Evolutionary conservation across 1,139 yeast species (phyloP), one percentile per base, ranked within the genome.

Genomic region (Arxiozyma telluris): DNA sequence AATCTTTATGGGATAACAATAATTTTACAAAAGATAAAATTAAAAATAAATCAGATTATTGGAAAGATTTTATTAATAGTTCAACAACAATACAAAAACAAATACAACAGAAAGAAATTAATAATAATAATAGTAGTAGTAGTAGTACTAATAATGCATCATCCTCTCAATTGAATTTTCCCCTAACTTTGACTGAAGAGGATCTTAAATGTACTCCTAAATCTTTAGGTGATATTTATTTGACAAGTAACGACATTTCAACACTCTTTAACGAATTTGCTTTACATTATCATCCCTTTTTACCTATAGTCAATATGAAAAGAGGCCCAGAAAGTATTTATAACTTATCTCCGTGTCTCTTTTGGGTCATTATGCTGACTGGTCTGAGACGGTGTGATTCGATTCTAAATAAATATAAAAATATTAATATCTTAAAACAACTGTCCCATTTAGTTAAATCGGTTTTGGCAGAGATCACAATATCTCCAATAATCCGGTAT

Each of bases 321-420:
- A 80, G 80, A 56, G 96, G 97, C 1, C 95, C 96, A 0, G 96
- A 89, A 61, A 73, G 82, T 52, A 79, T 91, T 8, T 87, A 87
- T 66, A 73, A 80, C 57, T 75, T 87, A 18, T 88, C 96, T 57
- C 96, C 97, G 0, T 84, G 94, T 1, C 73, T 93, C 25, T 93
- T 93, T 64, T 93, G 98, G 98, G 93, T 93, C 0, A 84, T 93
- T 22, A 83, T 91, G 83, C 80, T 90, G 48, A 86, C 88, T 1
- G 86, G 96, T 0, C 73, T 90, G 44, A 76, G 98, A 59, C 70
- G 77, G 18, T 49, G 46, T 22, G 20, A 21, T 1, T 20, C n/a
- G 11, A 50, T 20, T 12, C 12, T 50, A 25, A 30, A 38, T 6
- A 44, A 44, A n/a, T 23, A 49, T 38, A 8, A 44, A 2, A 34